Evolutionary conservation across 768 basidiomycete species (phyloP).

Genomic region (Podaxis sp.): DNA sequence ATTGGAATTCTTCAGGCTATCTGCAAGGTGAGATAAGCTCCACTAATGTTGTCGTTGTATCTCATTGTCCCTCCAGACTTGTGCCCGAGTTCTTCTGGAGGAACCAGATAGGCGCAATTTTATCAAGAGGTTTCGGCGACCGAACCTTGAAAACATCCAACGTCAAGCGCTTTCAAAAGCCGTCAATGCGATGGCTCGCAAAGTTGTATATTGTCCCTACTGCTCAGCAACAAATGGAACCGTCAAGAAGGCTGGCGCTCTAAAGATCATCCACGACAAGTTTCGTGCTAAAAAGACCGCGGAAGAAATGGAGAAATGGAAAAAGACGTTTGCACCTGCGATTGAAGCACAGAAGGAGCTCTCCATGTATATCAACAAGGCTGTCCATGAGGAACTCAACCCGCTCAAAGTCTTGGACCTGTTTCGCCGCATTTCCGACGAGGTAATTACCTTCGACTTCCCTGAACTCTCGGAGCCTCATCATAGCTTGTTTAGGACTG

Average conservation of each 20-base stretch:
- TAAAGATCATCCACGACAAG: slow-evolving; percentile 98
- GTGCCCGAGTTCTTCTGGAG: slow-evolving; percentile 87
- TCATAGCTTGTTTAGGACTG: slow-evolving; percentile 63
- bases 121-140: slow-evolving; percentile 88
- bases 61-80: slow-evolving; percentile 52
- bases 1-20: slow-evolving; percentile 93
- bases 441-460: slow-evolving; percentile 45
- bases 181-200: slow-evolving; percentile 84
- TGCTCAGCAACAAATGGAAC: slow-evolving; percentile 93
- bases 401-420: slow-evolving; percentile 91
- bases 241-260: slow-evolving; percentile 92
- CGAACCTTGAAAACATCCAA: slow-evolving; percentile 90
- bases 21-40: slow-evolving; percentile 72
- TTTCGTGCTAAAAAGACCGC: slow-evolving; percentile 92
- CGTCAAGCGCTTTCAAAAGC: slow-evolving; percentile 80
- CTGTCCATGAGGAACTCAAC: slow-evolving; percentile 90
- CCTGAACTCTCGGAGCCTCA: not conserved
- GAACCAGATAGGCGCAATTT: slow-evolving; percentile 83
- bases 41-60: not conserved
- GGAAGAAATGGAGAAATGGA: slow-evolving; percentile 86
- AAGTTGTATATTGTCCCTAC: slow-evolving; percentile 89
- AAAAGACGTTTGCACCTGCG: slow-evolving; percentile 77
- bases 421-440: slow-evolving; percentile 89
- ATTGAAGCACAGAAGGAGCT: slow-evolving; percentile 88
- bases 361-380: slow-evolving; percentile 80